Conservation (phyloP, 208 protist species). For the Trypanosoma lewisi region DNA sequence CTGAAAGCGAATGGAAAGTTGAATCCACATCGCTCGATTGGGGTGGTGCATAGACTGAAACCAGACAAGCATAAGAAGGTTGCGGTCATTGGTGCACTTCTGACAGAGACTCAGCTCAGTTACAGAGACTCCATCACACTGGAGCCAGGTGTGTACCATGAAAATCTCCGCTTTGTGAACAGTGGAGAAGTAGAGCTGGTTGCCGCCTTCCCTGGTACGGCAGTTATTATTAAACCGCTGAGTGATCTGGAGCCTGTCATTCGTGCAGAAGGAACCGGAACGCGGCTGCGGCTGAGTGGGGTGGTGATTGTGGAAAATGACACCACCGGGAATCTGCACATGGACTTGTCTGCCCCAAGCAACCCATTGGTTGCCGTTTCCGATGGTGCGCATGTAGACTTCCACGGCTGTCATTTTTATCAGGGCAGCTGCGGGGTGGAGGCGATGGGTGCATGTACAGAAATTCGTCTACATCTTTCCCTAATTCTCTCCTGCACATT, state of each 20-base stretch:
- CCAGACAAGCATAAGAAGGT: constrained; percentile 3
- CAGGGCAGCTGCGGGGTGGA: constrained; percentile 45
- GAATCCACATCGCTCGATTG: not conserved
- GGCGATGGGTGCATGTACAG: constrained; percentile 29
- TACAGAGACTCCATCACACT: constrained; percentile 37
- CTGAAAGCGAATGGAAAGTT: not conserved
- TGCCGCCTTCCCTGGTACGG: constrained; percentile 50
- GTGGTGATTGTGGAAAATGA: constrained; percentile 40
- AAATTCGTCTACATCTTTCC: constrained; percentile 40
- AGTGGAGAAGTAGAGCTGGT: constrained; percentile 41
- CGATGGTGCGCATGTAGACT: constrained; percentile 33
- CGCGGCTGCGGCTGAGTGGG: constrained; percentile 35
- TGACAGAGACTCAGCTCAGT: not conserved
- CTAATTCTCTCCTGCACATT: constrained; percentile 52
- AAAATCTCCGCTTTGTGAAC: constrained; percentile 37
- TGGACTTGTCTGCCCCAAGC: constrained; percentile 13
- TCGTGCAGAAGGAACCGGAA: constrained; percentile 30
- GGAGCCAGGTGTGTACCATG: constrained; percentile 63
- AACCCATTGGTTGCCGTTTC: constrained; percentile 36
- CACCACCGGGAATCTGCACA: not conserved
- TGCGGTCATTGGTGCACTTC: constrained; percentile 14
- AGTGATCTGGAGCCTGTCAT: constrained; percentile 47
- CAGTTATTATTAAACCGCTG: constrained; percentile 52
- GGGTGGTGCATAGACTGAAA: constrained; percentile 7
- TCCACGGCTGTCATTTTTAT: constrained; percentile 70